phyloP scores from a whole-genome alignment of 2,329 filamentous ascomycete genomes.

The Beauveria sp. region DNA sequence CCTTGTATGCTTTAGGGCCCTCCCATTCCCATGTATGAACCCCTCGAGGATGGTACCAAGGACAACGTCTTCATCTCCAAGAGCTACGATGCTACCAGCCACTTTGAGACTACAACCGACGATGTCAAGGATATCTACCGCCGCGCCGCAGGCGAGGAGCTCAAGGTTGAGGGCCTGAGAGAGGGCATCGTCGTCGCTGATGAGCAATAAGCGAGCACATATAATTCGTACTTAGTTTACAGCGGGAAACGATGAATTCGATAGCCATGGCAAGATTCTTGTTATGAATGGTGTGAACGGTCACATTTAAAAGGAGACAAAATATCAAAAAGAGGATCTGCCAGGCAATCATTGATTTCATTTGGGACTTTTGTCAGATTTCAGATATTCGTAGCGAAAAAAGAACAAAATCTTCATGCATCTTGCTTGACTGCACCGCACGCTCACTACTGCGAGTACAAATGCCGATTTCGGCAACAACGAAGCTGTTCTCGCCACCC shows the following conservation, averaged over 20 bases:
- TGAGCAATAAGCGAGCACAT: constrained; percentile 38
- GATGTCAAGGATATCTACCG: constrained; percentile 92
- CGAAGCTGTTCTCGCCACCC: neutral
- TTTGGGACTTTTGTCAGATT: constrained; percentile 6
- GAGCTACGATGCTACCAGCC: constrained; percentile 95
- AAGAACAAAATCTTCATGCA: neutral
- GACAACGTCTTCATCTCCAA: constrained; percentile 97
- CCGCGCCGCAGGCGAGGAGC: constrained; percentile 73
- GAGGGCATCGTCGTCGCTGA: constrained; percentile 70
- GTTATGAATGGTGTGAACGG: neutral
- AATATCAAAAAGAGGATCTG: neutral
- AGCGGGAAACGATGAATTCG: constrained; percentile 1
- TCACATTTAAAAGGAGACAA: neutral
- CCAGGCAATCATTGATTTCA: neutral
- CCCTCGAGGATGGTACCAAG: constrained; percentile 68
- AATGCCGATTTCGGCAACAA: neutral
- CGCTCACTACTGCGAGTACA: too few species aligned
- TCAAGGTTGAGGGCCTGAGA: constrained; percentile 80
- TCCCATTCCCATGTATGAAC: constrained; percentile 91
- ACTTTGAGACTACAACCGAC: constrained; percentile 89
- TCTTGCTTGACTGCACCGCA: neutral
- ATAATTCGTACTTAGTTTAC: constrained; percentile 3
- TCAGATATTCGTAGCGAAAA: constrained; percentile 1
- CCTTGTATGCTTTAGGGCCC: constrained; percentile 43
- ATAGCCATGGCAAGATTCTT: constrained; percentile 1